Conservation (phyloP, 495 filamentous ascomycete genomes). For the Rusavskia elegans region DNA sequence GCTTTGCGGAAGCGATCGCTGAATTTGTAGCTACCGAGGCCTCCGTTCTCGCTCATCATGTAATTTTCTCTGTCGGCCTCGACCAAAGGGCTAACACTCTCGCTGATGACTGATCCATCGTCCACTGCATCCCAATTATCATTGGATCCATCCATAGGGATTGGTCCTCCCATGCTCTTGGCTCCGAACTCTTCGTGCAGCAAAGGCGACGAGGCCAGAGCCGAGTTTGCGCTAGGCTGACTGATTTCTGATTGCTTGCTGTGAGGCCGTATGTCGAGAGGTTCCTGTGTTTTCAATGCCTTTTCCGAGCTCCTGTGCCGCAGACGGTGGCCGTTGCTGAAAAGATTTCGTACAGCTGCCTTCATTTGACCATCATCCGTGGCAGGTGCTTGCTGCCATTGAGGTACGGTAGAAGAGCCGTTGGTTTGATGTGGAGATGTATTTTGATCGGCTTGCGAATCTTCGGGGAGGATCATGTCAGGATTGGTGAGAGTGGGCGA, state of each 20-base stretch:
- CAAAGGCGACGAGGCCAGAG: slow-evolving; percentile 7
- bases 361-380: slow-evolving; percentile 5
- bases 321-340: slow-evolving; percentile 9
- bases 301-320: slow-evolving; percentile 1
- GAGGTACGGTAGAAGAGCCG: slow-evolving; percentile 2
- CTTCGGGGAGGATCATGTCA: slow-evolving; percentile 75
- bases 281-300: not conserved
- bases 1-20: not conserved
- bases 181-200: slow-evolving; percentile 1
- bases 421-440: slow-evolving; percentile 27
- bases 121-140: slow-evolving; percentile 1
- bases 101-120: not conserved
- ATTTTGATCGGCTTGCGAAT: not conserved
- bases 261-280: not conserved
- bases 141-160: not conserved
- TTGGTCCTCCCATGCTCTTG: not conserved
- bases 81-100: not conserved
- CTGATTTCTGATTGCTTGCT: not conserved
- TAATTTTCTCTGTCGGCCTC: not conserved
- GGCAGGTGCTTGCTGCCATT: slow-evolving; percentile 1
- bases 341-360: slow-evolving; percentile 6
- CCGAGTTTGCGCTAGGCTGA: not conserved
- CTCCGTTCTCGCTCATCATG: not conserved
- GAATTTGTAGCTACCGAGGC: not conserved
- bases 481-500: slow-evolving; percentile 86